phyloP scores from a whole-genome alignment of 306 rosid species.

The barrel medic (Medicago truncatula) region MtrunA17r5.0-ANR NC_053045.1:38863001-38863500 shows the following conservation, averaged over 20 bases:
- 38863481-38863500: slow-evolving; percentile 99
- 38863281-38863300: slow-evolving; percentile 98
- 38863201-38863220: slow-evolving; percentile 99
- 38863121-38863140: slow-evolving; percentile 88
- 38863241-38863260: slow-evolving; percentile 96
- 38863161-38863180: slow-evolving; percentile 97
- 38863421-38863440: slow-evolving; percentile 87
- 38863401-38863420: slow-evolving; percentile 81
- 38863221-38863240: slow-evolving; percentile 93
- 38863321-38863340: slow-evolving; percentile 98
- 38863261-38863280: slow-evolving; percentile 98
- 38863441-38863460: slow-evolving; percentile 95
- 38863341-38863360: slow-evolving; percentile 99
- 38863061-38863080: slow-evolving; percentile 71
- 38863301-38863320: slow-evolving; percentile 90
- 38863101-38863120: slow-evolving; percentile 91
- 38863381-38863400: slow-evolving; percentile 99
- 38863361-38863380: slow-evolving; percentile 99
- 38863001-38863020: neutral
- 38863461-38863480: slow-evolving; percentile 98
- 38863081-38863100: slow-evolving; percentile 97
- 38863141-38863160: slow-evolving; percentile 94
- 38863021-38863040: slow-evolving; percentile 13
- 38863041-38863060: slow-evolving; percentile 3
- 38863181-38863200: slow-evolving; percentile 91